Evolutionary conservation across 176 grass and related monocot genomes (phyloP), one percentile per base, ranked within the genome.

Genomic region (Zoysia japonica): DNA sequence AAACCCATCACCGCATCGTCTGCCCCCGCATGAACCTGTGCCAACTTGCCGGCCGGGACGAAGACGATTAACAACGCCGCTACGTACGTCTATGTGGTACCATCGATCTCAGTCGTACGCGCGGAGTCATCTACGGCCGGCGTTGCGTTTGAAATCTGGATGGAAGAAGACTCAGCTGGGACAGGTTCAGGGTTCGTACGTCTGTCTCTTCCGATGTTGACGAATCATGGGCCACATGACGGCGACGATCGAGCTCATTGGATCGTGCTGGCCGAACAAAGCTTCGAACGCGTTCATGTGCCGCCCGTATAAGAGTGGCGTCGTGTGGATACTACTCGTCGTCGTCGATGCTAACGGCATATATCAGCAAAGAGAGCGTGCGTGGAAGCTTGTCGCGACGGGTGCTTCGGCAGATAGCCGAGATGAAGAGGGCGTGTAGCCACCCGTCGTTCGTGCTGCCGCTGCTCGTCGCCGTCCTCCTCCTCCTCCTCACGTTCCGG

Each of bases 351-450:
- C 41, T 47, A 41, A 51, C 36, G 10, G 71, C 17, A 6, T 8
- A 41, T 7, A n/a, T 19, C 11, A 39, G 61, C 20, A 61, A 47
- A 19, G 45, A 40, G 35, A 13, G 47, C 50, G 28, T 39, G 45
- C 38, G 59, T 51, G 40, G 42, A 72, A 85, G 59, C 59, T 72
- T 66, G 42, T 38, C 53, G 36, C 35, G 51, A 2, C 15, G 56
- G 78, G 59, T 57, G n/a, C 60, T 65, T 71, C 7, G 67, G 61
- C 65, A 65, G 75, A 20, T 41, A 41, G 43, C 81, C 71, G 53
- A 41, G 54, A 93, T 88, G 79, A 93, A 89, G 54, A 49, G 74
- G 47, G 76, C 77, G 5, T 82, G 80, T 73, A 84, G 47, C 67
- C 28, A 28, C 2, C 71, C 71, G 7, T 64, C 64, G 41, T 12